Evolutionary conservation across 345 rosid genomes (phyloP), one percentile per base, ranked within the genome.

Genomic region (Euphorbia tirucalli): DNA sequence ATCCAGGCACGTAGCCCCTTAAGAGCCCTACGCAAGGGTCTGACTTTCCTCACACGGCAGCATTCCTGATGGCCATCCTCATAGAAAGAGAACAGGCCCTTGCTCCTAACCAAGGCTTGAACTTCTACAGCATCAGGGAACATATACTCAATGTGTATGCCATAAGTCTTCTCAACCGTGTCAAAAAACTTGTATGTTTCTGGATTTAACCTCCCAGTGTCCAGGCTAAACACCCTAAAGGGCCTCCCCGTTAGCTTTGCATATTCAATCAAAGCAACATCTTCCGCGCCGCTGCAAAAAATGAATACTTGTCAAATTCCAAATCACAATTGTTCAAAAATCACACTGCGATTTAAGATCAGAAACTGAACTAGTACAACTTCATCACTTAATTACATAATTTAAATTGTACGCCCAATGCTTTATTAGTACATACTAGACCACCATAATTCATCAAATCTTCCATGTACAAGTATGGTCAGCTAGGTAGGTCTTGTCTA

Each of bases 41-140:
- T 88, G 67, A 95, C 99, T 78, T 95, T 95, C 80, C 99, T 89
- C 41, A 90, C 93, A 27, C 97, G 90, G 87, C 99, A 95, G 86
- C 98, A 93, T 63, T 93, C 98, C 52, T 91, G 98, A 78, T 93
- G 98, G 61, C 98, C 98, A 31, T 93, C 98, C 68, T 93, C 96
- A 0, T 93, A 93, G 78, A 93, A 93, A 8, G 97, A 93, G 79
- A 91, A 93, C 35, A 93, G 84, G 16, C 98, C 98, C 71, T 93
- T 93, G 85, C 80, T 88, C 81, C 98, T 87, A 2, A 92, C 99
- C 46, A 95, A 74, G 61, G 83, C 97, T 78, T 92, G 96, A 75
- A 94, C 97, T 79, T 94, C 98, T 43, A 89, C 93, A 16, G 99
- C 83, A 75, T 95, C 99, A 0, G 97, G 99, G 72, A 95, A 92